Base-by-base conservation (phyloP, 257 asterid genomes). In the Salvia rosmarinus region DNA sequence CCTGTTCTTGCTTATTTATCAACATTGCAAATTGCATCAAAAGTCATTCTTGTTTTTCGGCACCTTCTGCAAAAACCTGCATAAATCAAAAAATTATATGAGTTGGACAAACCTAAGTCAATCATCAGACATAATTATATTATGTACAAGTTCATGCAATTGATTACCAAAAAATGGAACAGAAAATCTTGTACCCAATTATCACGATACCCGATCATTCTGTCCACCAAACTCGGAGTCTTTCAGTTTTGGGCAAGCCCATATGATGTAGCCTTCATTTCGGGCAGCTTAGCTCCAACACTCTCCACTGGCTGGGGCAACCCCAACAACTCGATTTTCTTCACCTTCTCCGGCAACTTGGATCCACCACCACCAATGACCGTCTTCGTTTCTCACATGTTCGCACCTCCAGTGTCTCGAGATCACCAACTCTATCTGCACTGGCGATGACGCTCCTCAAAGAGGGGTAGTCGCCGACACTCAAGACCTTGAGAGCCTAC, bases 201-300 rank as follows among this genome's bases (percentile, higher is more conserved):
- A 25, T 32, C 37, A 32, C 37, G 5, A 2, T 4, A 32, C 37
- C 6, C 4, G 37, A 32, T 32, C 37, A 3, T 4, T 32, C 37
- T 32, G 4, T 32, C 37, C 37, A 32, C 37, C 6, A 32, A 19
- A 17, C 58, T 20, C 7, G 20, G 30, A 20, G 34, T 10, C 14
- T 3, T 25, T 11, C n/a, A 78, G 56, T 30, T 75, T 75, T 0
- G 83, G 80, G 60, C 83, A 79, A 13, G 72, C 83, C 72, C 67
- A 43, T 12, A 64, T 23, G 0, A 7, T 2, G 32, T 7, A 0
- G 11, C 21, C n/a, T 21, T 2, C 44, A 17, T 13, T 13, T 17
- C 2, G 62, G 28, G 16, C n/a, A 57, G 5, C 0, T 23, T 2
- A 9, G 51, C 39, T 4, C 74, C 82, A 34, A 68, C 11, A 1